Conservation (phyloP, 2,329 filamentous ascomycete species). For the Scolecobasidium constrictum region DNA sequence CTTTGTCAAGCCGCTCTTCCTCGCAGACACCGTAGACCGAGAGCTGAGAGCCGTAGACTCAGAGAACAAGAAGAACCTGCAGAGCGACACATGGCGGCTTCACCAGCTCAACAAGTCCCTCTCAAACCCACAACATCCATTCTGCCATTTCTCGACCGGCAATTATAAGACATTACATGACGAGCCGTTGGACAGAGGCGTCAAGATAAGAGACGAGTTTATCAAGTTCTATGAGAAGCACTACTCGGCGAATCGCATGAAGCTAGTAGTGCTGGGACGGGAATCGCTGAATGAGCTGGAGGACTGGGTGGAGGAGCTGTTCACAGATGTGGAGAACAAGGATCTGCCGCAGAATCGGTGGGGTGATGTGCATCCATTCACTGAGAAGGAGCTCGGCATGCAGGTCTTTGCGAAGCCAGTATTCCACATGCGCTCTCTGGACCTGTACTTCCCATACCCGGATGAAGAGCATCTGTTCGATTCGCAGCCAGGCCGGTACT, state of each 20-base stretch:
- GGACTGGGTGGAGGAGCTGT: constrained; percentile 73
- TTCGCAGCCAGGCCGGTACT: constrained; percentile 72
- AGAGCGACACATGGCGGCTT: constrained; percentile 79
- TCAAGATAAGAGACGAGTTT: constrained; percentile 83
- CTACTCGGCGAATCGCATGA: constrained; percentile 91
- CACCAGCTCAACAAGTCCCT: constrained; percentile 80
- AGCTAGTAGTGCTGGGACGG: constrained; percentile 73
- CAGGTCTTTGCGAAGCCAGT: constrained; percentile 85
- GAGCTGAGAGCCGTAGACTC: constrained; percentile 86
- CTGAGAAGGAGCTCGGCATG: constrained; percentile 49
- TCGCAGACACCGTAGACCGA: constrained; percentile 73
- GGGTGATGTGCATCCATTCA: constrained; percentile 52
- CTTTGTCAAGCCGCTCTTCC: constrained; percentile 79
- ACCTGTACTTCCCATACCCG: constrained; percentile 72
- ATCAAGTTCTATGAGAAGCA: constrained; percentile 83
- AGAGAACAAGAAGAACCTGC: constrained; percentile 95
- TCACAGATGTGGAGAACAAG: constrained; percentile 73
- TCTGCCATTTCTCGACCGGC: constrained; percentile 84
- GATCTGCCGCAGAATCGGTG: constrained; percentile 57
- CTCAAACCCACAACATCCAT: constrained; percentile 81
- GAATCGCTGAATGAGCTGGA: constrained; percentile 76
- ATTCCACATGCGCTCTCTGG: constrained; percentile 72
- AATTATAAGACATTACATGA: constrained; percentile 80
- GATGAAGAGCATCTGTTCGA: constrained; percentile 74
- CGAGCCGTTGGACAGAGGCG: constrained; percentile 62